Evolutionary conservation across 78 protist genomes (phyloP), one percentile per base, ranked within the genome.

Genomic region (Ministeria vibrans): DNA sequence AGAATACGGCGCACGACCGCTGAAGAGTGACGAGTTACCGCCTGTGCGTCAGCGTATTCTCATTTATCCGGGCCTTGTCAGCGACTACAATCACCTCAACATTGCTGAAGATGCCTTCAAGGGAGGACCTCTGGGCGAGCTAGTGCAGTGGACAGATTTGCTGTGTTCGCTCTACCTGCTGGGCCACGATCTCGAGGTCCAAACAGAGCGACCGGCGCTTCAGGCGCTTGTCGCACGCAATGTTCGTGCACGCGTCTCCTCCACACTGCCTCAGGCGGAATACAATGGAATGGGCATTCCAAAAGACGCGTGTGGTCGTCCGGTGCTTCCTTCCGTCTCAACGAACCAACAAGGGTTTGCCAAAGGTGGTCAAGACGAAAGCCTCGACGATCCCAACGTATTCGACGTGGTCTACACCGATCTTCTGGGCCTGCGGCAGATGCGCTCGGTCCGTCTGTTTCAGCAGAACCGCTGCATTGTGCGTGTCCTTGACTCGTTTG

Each of bases 321-420:
- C n/a, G n/a, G n/a, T n/a, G n/a, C n/a, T n/a, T n/a, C n/a, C n/a
- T n/a, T n/a, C n/a, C n/a, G n/a, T n/a, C n/a, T n/a, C n/a, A n/a
- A n/a, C n/a, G n/a, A n/a, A n/a, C n/a, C n/a, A n/a, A n/a, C n/a
- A n/a, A n/a, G n/a, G n/a, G n/a, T n/a, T n/a, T n/a, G n/a, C n/a
- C n/a, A n/a, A n/a, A n/a, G n/a, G n/a, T n/a, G 66, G 66, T 30
- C 36, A 30, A 23, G 4, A 11, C n/a, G n/a, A 27, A 30, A 3
- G n/a, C 13, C n/a, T n/a, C n/a, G n/a, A n/a, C n/a, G n/a, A n/a
- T n/a, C n/a, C n/a, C n/a, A n/a, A n/a, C n/a, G n/a, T n/a, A n/a
- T 59, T 15, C 66, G 66, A 59, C 66, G n/a, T 59, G 13, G 66
- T 59, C 36, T 59, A 59, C n/a, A 59, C 28, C 66, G 66, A 59